Evolutionary conservation across 2,329 filamentous ascomycete species (phyloP), one percentile per base, ranked within the genome.

Genomic region (Metarhizium rileyi): DNA sequence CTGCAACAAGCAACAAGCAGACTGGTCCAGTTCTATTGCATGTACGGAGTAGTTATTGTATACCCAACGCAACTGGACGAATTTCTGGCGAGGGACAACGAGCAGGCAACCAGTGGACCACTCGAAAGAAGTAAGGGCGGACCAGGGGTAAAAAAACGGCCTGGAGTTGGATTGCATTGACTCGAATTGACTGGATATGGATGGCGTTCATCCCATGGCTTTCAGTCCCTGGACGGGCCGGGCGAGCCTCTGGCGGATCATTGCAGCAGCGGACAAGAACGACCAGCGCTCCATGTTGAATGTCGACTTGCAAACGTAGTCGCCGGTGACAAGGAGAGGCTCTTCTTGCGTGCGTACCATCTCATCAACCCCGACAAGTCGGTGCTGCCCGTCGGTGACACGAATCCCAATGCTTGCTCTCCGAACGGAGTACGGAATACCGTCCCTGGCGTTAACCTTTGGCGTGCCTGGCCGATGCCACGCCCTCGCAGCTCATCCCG

Each of bases 21-120:
- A 14, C 33, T 14, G 33, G 9, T 36, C 33, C 33, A 36, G 16
- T n/a, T 36, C 33, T n/a, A n/a, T n/a, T n/a, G n/a, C n/a, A n/a
- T n/a, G n/a, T n/a, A n/a, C n/a, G n/a, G n/a, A n/a, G n/a, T n/a
- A n/a, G n/a, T n/a, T n/a, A n/a, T n/a, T n/a, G n/a, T n/a, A n/a
- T n/a, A n/a, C n/a, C n/a, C n/a, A n/a, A n/a, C n/a, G n/a, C 22
- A 25, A 42, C 20, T 42, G 38, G 38, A 42, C 38, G 25, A 42
- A 42, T 10, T 42, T 44, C 33, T 25, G 42, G 27, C 36, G 35
- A 43, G 23, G 14, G 28, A 49, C 43, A 46, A 49, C 46, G 35
- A 49, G 46, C 46, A 33, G 43, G 46, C 50, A 38, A 42, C 42
- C 30, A 41, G 50, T 48, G 46, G 22, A 51, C 23, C 45, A 35